phyloP scores from a whole-genome alignment of 2,329 filamentous ascomycete species.

The Metarhizium anisopliae region DNA sequence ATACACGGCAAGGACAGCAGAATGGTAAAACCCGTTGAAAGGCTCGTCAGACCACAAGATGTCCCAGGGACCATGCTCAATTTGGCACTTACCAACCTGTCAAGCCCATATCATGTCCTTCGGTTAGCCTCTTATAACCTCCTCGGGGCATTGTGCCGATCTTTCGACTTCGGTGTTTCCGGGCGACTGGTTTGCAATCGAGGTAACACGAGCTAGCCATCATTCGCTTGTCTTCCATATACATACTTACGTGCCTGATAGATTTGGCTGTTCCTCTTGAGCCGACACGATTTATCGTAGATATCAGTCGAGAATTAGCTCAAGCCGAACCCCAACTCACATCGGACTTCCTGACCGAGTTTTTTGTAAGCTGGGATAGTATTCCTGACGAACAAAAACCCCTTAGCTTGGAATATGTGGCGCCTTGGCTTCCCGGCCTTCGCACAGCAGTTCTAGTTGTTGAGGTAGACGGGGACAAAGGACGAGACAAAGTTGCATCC shows the following conservation, averaged over 20 bases:
- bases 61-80: conserved; percentile 62
- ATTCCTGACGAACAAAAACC: conserved; percentile 59
- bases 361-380: conserved; percentile 64
- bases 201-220: conserved; percentile 29
- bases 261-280: conserved; percentile 56
- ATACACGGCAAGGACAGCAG: conserved; percentile 57
- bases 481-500: conserved; percentile 52
- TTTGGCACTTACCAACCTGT: conserved; percentile 57
- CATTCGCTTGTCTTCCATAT: not conserved
- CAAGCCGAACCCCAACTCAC: conserved; percentile 57
- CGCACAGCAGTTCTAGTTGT: conserved; percentile 49
- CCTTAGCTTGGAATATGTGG: conserved; percentile 59
- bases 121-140: conserved; percentile 60
- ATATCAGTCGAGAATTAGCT: conserved; percentile 56
- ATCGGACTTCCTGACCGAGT: conserved; percentile 62
- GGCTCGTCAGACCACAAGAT: conserved; percentile 60
- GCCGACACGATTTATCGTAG: conserved; percentile 54
- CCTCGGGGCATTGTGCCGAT: conserved; percentile 55
- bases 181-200: conserved; percentile 53
- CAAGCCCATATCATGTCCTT: conserved; percentile 50
- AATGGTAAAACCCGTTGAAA: conserved; percentile 51
- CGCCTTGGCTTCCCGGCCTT: conserved; percentile 56
- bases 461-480: conserved; percentile 56
- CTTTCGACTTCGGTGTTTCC: conserved; percentile 57
- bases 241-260: conserved; percentile 15